Percentiles rank a stretch among this genome's conserved stretches.
phyloP scores from a whole-genome alignment of 1,284 basidiomycete species.

The Cutaneotrichosporon sp. region DNA sequence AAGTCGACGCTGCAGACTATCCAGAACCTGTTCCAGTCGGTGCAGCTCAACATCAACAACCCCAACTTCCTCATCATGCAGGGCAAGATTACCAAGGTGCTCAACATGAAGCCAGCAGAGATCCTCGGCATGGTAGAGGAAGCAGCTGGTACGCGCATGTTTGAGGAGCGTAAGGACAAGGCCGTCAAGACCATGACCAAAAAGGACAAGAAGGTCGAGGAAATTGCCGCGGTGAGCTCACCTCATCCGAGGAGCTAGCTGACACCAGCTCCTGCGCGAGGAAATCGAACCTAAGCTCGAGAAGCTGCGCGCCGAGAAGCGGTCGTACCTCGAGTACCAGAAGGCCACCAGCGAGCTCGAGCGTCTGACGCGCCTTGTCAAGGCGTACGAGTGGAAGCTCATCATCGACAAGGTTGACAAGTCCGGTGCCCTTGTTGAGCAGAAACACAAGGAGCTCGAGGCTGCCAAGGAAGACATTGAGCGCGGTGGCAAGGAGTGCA shows the following conservation, averaged over 20 bases:
- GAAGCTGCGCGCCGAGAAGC: slow-evolving; percentile 83
- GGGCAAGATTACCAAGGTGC: slow-evolving; percentile 89
- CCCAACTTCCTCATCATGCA: slow-evolving; percentile 99
- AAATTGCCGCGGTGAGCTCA: slow-evolving; percentile 61
- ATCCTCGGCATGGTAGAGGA: slow-evolving; percentile 99
- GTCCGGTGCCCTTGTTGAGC: slow-evolving; percentile 40
- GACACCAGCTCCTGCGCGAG: slow-evolving; percentile 61
- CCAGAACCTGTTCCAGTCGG: slow-evolving; percentile 91
- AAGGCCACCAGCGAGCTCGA: slow-evolving; percentile 86
- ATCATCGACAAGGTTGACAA: slow-evolving; percentile 58
- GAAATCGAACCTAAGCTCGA: slow-evolving; percentile 95
- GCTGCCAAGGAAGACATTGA: slow-evolving; percentile 44
- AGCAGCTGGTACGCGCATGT: slow-evolving; percentile 97
- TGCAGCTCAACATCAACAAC: slow-evolving; percentile 99
- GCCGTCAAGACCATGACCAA: slow-evolving; percentile 94
- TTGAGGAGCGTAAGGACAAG: slow-evolving; percentile 97
- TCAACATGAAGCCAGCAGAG: slow-evolving; percentile 98
- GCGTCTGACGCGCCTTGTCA: slow-evolving; percentile 72
- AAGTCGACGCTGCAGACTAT: slow-evolving; percentile 83
- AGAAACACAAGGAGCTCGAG: slow-evolving; percentile 37
- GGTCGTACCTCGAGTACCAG: slow-evolving; percentile 83
- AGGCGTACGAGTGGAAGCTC: slow-evolving; percentile 84
- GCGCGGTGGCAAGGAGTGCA: slow-evolving; percentile 51
- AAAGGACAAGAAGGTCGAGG: slow-evolving; percentile 94
- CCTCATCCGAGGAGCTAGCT: background rate